Base-by-base conservation (phyloP, 169 alveolate species). In the Plasmodium vinckei region DNA sequence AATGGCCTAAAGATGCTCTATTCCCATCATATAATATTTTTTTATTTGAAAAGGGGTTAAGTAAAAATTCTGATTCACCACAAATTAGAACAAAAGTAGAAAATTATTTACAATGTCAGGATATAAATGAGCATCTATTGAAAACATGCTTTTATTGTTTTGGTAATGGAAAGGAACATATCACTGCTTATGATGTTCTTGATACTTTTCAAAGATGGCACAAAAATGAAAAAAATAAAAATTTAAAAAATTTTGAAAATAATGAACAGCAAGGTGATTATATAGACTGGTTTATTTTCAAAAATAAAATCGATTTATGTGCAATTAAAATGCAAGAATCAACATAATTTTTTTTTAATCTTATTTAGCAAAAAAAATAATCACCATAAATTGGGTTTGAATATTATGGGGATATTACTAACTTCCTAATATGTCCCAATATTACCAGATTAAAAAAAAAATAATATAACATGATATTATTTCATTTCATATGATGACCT, bases 1-100 rank as follows among this genome's bases (percentile, higher is more conserved):
- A 84, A 44, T 84, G 91, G 91, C 91, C 91, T 12, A 84, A 57
- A 49, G 91, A 84, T 70, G 42, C 91, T 0, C 21, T 84, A 27
- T 70, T 84, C 39, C 84, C 87, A 84, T 27, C 91, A 1, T 84
- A 84, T n/a, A 84, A 70, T 25, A 59, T 84, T 21, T 84, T 84
- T 42, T 53, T 84, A 27, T 84, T 84, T 39, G 91, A 84, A 54
- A 84, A 54, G 57, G 91, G 91, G 9, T 23, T 84, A 70, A 84
- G 73, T 53, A 84, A 69, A 84, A 56, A 84, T 69, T 39, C 25
- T 21, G 91, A 84, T 54, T 84, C 91, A 9, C 91, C 91, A 47
- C 17, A 27, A 47, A 84, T 84, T 39, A 21, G 91, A 49, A 70
- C 17, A 60, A 84, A 69, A 51, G 87, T 84, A 13, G 91, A 84